Evolutionary conservation across 176 grass and related monocot species (phyloP), one percentile per base, ranked within the genome.

Genomic region (Carex cristatella): DNA sequence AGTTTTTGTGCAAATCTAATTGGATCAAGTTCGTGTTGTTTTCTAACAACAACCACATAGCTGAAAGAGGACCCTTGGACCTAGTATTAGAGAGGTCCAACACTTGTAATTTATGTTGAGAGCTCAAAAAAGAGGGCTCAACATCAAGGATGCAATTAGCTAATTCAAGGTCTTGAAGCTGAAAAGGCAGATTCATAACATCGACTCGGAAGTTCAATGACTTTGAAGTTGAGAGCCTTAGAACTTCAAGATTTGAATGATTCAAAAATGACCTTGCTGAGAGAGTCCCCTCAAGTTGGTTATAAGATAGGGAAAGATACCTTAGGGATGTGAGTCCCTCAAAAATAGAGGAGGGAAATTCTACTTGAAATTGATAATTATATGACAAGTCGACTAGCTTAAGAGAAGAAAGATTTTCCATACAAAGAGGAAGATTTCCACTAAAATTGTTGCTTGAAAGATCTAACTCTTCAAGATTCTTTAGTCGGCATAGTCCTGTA

Each of bases 1-100:
- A 73, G 70, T 87, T 89, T 40, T 85, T 87, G 44, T 53, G 16
- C 31, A 92, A 74, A 61, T 79, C 0, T 4, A 89, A 48, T 8
- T n/a, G 1, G 2, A 5, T 1, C 8, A 89, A 12, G 57, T 46
- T 54, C 1, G 83, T 15, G 10, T 82, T 16, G 4, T 89, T 82
- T 65, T 70, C 65, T 10, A 92, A 79, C 5, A 92, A 15, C 82
- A 90, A 15, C 82, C 88, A 92, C 10, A 38, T 2, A 65, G 49
- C 76, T 0, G 85, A 85, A 57, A 90, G 72, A 13, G 5, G 69
- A 40, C 44, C 90, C 11, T 15, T 7, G 27, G 48, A 49, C 0
- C 1, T 0, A 49, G 48, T 49, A 2, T 49, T 49, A 10, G 48
- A 49, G 48, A 49, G 48, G 9, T 49, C 9, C 48, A 49, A 49